A percentile compares a stretch with the other conserved stretches of the same genome.
Conservation (phyloP, 2,329 filamentous ascomycete species). For the Anisogramma anomala region DNA sequence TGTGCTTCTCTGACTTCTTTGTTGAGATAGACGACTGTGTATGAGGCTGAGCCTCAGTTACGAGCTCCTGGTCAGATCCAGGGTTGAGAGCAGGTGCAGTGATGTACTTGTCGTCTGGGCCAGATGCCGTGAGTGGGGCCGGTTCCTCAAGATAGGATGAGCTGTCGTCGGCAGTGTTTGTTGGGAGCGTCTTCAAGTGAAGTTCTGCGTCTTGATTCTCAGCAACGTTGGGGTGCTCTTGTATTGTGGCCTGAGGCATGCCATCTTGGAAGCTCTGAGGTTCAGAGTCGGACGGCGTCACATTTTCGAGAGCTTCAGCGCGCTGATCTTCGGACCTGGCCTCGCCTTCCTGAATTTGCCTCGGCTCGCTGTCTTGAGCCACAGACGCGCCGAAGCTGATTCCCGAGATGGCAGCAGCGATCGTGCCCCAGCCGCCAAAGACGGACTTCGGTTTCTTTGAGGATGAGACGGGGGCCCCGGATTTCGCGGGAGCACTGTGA, state of each 20-base stretch:
- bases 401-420: slow-evolving; percentile 37
- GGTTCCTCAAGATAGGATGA: background rate
- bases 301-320: background rate
- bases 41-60: slow-evolving; percentile 10
- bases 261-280: background rate
- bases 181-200: background rate
- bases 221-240: background rate
- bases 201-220: background rate
- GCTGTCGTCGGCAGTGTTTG: background rate
- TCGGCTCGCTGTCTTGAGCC: background rate
- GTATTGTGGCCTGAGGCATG: background rate
- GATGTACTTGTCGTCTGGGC: background rate
- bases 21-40: slow-evolving; percentile 14
- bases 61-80: background rate
- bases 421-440: slow-evolving; percentile 45
- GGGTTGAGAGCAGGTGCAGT: background rate
- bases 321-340: background rate
- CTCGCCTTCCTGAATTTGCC: background rate
- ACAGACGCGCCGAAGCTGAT: background rate
- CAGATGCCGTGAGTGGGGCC: background rate
- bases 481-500: background rate
- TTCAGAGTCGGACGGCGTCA: background rate
- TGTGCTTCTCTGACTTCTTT: slow-evolving; percentile 27
- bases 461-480: background rate
- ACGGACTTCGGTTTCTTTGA: slow-evolving; percentile 24